Evolutionary conservation across 495 filamentous ascomycete species (phyloP).

Genomic region (Clavariopsis aquatica): DNA sequence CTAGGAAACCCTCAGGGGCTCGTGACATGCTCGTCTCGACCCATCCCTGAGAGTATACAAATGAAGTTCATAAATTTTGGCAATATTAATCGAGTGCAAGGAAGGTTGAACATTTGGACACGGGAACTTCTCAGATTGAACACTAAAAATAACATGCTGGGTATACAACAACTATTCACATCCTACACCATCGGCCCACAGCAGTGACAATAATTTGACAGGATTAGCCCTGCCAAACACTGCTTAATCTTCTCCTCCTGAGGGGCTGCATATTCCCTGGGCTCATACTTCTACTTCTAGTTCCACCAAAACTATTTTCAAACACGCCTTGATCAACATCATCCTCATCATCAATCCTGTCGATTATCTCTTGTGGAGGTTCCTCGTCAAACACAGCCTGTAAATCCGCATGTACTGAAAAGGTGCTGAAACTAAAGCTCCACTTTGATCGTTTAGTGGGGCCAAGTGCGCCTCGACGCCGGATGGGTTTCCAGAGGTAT

Average conservation of each 20-base stretch:
- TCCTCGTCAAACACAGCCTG: conserved; percentile 67
- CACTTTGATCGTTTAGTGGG: conserved; percentile 24
- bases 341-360: conserved; percentile 54
- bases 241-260: conserved; percentile 34
- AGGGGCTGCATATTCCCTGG: conserved; percentile 11
- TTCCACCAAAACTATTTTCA: conserved; percentile 36
- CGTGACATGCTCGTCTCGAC: no score
- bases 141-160: no score
- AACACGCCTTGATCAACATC: conserved; percentile 40
- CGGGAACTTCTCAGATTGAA: no score
- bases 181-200: no score
- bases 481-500: conserved; percentile 45
- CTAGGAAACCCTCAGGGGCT: no score
- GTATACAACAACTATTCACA: no score
- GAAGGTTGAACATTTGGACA: no score
- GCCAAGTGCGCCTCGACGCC: conserved; percentile 12
- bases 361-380: conserved; percentile 60
- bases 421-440: conserved; percentile 54
- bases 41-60: no score
- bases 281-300: conserved; percentile 20
- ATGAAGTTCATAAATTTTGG: no score
- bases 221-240: conserved; percentile 35
- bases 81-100: no score
- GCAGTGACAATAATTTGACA: no score
- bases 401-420: conserved; percentile 65